Evolutionary conservation across 139 green algal species (phyloP).

Genomic region (Chlamydomonas eustigma): DNA sequence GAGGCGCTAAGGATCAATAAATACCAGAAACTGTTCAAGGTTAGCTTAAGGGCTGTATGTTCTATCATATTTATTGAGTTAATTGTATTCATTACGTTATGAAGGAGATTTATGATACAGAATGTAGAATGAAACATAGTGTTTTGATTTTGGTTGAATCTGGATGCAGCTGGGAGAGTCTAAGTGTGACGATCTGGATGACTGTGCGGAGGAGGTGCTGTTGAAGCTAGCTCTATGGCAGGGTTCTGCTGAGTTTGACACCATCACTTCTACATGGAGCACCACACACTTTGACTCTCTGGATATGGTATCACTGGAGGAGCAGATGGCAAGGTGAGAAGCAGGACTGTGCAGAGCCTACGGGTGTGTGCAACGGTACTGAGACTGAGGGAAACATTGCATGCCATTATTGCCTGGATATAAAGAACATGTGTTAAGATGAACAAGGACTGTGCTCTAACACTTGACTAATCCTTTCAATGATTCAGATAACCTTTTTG

Average conservation of each 20-base stretch:
- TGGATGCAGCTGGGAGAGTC: constrained; percentile 29
- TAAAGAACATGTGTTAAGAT: too few relatives aligned
- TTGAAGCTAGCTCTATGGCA: constrained; percentile 75
- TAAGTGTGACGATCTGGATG: constrained; percentile 51
- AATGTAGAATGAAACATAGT: constrained; percentile 26
- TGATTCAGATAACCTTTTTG: neutral
- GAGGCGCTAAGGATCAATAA: constrained; percentile 58
- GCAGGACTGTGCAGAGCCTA: too few relatives aligned
- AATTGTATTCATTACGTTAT: too few relatives aligned
- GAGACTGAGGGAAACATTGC: too few relatives aligned
- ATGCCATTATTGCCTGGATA: too few relatives aligned
- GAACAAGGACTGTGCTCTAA: neutral
- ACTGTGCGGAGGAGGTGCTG: constrained; percentile 52
- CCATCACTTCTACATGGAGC: constrained; percentile 42
- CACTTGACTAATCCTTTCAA: neutral
- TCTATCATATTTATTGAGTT: too few relatives aligned
- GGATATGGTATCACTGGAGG: constrained; percentile 62
- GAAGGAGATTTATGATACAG: too few relatives aligned
- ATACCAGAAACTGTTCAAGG: constrained; percentile 71
- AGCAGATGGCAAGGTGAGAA: constrained; percentile 33
- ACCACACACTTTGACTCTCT: constrained; percentile 53
- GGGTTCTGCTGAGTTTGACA: constrained; percentile 54
- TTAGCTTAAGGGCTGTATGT: constrained; percentile 34
- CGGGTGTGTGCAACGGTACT: too few relatives aligned
- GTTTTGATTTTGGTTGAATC: neutral